These are phyloP conservation scores for Dictyostelium purpureum DNA, from an alignment of 78 protist genomes.

Conservation along the genomic window DNA sequence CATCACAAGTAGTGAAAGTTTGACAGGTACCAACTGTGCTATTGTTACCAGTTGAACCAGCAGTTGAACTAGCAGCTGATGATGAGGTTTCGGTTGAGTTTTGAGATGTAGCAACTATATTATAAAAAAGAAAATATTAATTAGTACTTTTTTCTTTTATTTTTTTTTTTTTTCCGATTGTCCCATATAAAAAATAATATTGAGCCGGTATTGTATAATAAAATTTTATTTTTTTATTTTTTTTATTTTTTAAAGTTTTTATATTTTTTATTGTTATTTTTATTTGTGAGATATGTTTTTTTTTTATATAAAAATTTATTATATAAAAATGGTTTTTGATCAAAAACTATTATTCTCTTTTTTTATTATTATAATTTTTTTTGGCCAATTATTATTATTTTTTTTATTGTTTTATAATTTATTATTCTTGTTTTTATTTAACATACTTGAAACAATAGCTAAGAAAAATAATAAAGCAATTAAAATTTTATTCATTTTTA, in stretches of 20 bases:
- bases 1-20: neutral
- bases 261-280: too few relatives aligned
- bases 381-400: neutral
- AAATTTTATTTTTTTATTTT: too few relatives aligned
- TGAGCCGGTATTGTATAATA: too few relatives aligned
- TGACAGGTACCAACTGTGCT: neutral
- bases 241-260: too few relatives aligned
- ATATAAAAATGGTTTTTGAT: too few relatives aligned
- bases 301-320: too few relatives aligned
- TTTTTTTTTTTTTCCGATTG: too few relatives aligned
- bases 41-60: neutral
- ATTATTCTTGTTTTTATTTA: neutral
- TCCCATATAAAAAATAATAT: too few relatives aligned
- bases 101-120: too few relatives aligned
- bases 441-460: neutral
- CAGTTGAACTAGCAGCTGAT: neutral
- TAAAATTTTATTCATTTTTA: neutral
- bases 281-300: too few relatives aligned
- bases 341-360: neutral
- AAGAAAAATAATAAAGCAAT: neutral
- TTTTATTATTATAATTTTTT: neutral
- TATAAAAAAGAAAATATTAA: too few relatives aligned
- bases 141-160: too few relatives aligned
- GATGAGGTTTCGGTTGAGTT: neutral
- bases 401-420: neutral